Evolutionary conservation across 2,329 filamentous ascomycete genomes (phyloP), one percentile per base, ranked within the genome.

Genomic region (Neofusicoccum kwambonambiense): DNA sequence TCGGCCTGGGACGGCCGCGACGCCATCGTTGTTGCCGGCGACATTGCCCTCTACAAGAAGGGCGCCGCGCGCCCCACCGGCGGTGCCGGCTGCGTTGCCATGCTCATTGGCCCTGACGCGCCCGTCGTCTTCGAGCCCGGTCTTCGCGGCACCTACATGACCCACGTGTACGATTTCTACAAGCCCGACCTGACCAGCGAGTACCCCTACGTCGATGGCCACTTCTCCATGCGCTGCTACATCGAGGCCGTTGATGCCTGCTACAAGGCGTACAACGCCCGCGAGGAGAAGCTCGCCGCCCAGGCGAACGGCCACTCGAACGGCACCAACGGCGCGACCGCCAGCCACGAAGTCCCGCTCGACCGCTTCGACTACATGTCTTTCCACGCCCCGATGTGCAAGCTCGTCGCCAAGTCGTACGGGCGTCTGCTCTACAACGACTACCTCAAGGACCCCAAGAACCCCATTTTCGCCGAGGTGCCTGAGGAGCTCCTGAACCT

Each of bases 21-120:
- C 67, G 82, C 82, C 17, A 77, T 84, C 66, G 82, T 84, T 15
- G 81, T 84, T 39, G 79, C 82, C 39, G 82, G 82, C 66, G 82
- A 84, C 71, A 84, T 84, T 73, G 82, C 82, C 35, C 76, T 84
- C 22, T 84, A 84, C 78, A 83, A 82, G 75, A 83, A 84, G 79
- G 81, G 81, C 67, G 80, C 80, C 62, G 82, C 82, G 37, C 78
- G 82, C 71, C 82, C 82, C 3, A 84, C 82, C 52, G 82, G 82
- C 68, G 82, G 82, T 69, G 82, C 80, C 70, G 82, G 82, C 64
- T 83, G 82, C 69, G 81, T 84, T 64, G 82, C 82, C 70, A 83
- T 84, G 80, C 80, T 84, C 52, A 75, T 84, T 67, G 81, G 81
- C 44, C 82, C 82, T 44, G 73, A 84, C 67, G 82, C 82, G 47